phyloP scores from a whole-genome alignment of 805 yeast species.

The Candida insectalens region DNA sequence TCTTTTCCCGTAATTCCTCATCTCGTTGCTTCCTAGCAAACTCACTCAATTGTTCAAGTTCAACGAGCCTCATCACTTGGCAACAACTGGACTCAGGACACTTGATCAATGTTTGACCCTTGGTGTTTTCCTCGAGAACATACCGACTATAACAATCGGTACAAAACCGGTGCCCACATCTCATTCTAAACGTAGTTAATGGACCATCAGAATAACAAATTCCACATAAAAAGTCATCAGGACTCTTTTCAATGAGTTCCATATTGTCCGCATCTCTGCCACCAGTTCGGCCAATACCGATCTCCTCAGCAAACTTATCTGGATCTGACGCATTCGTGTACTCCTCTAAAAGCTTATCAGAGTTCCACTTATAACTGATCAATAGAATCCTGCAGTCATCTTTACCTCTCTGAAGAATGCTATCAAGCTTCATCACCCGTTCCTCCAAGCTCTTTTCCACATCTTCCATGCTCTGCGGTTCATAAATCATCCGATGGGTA shows the following conservation, averaged over 20 bases:
- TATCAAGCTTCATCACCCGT: constrained; percentile 25
- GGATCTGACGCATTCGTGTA: constrained; percentile 34
- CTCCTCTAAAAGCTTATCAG: constrained; percentile 44
- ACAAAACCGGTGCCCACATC: constrained; percentile 71
- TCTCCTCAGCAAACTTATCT: constrained; percentile 12
- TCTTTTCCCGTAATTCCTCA: constrained; percentile 8
- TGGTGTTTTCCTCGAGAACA: constrained; percentile 32
- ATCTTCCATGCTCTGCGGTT: constrained; percentile 20
- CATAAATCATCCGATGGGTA: constrained; percentile 22
- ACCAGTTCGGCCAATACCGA: constrained; percentile 23
- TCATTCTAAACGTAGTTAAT: constrained; percentile 34
- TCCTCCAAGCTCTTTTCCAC: constrained; percentile 17
- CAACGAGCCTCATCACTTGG: constrained; percentile 31
- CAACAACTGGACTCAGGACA: constrained; percentile 60
- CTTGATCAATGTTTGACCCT: constrained; percentile 37
- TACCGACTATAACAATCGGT: constrained; percentile 57
- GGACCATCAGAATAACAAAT: constrained; percentile 60
- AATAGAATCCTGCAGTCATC: constrained; percentile 35
- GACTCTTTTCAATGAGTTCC: constrained; percentile 5
- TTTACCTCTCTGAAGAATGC: constrained; percentile 27
- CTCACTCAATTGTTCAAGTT: constrained; percentile 25
- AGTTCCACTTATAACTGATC: constrained; percentile 47
- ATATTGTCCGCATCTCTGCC: constrained; percentile 21
- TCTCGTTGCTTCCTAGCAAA: constrained; percentile 5
- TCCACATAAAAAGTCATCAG: constrained; percentile 35